Evolutionary conservation across 768 basidiomycete species (phyloP), one percentile per base, ranked within the genome.

Genomic region (Strobilomyces confusus): DNA sequence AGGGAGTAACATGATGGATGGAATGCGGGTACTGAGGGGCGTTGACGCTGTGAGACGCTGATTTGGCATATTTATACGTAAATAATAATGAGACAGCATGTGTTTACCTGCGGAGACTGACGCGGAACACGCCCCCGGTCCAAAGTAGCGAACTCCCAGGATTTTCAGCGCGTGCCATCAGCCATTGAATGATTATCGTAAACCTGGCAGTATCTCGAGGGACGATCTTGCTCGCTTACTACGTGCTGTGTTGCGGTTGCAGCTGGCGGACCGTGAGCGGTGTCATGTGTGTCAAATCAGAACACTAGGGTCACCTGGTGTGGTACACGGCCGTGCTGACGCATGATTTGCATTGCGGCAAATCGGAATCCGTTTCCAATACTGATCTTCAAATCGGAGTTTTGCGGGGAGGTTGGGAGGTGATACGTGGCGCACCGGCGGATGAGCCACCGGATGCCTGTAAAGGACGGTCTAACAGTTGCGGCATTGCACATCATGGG

Each of bases 1-100:
- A 6, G 73, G 70, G 1, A 73, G 59, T n/a, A 57, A 51, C 66
- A 69, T 70, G 51, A 34, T n/a, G n/a, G n/a, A n/a, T n/a, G n/a
- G n/a, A n/a, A n/a, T n/a, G n/a, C n/a, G n/a, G n/a, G n/a, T n/a
- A n/a, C n/a, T n/a, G n/a, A n/a, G n/a, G n/a, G n/a, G n/a, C n/a
- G n/a, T n/a, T n/a, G n/a, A n/a, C n/a, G n/a, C n/a, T 53, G 37
- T 54, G 30, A 8, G 30, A 44, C n/a, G 38, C 19, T 38, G 12
- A 13, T 33, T 44, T 23, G 40, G 20, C 7, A 17, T 40, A 26
- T 49, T 52, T 61, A 52, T 61, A 53, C 49, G 44, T 9, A 22
- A 17, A 29, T 9, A 17, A 29, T 9, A 7, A 44, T 9, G 47
- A 32, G 37, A 40, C 20, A 25, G 37, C 58, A 59, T 59, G 49